These are phyloP conservation scores for Fusarium sp. DNA, from an alignment of 2,329 filamentous ascomycete genomes.

Conservation along the genomic window DNA sequence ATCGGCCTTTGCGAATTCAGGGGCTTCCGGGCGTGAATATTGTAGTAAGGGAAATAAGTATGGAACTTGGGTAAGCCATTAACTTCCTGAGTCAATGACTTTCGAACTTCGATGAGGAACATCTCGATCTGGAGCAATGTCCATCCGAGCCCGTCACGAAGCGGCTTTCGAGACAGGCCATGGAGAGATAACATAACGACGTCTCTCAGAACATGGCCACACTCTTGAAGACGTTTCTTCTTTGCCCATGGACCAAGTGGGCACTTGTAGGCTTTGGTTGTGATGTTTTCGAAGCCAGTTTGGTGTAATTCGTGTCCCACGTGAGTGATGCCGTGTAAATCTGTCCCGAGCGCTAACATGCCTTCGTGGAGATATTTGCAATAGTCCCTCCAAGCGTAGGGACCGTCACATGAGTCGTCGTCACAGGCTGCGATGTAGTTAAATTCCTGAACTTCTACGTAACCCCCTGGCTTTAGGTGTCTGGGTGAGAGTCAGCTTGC, in stretches of 20 bases:
- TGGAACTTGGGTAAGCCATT: constrained; percentile 49
- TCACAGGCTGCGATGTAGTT: constrained; percentile 54
- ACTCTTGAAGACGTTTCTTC: constrained; percentile 53
- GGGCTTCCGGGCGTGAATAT: constrained; percentile 52
- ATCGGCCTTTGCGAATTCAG: background rate
- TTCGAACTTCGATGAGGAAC: constrained; percentile 55
- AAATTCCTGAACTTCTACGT: constrained; percentile 60
- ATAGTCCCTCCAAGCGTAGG: constrained; percentile 60
- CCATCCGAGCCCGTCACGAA: constrained; percentile 53
- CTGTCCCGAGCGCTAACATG: constrained; percentile 52
- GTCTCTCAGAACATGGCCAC: constrained; percentile 57
- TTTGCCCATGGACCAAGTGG: constrained; percentile 61
- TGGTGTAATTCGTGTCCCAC: constrained; percentile 49
- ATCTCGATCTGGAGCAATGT: constrained; percentile 54
- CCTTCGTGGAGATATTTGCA: constrained; percentile 52
- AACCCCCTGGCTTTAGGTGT: constrained; percentile 62
- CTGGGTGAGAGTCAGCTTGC: constrained; percentile 40
- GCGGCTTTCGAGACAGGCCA: constrained; percentile 50
- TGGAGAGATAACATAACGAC: constrained; percentile 53
- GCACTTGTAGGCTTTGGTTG: constrained; percentile 55
- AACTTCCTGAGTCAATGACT: constrained; percentile 48
- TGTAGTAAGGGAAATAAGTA: constrained; percentile 53
- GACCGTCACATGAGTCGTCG: constrained; percentile 54
- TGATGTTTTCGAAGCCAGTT: constrained; percentile 55
- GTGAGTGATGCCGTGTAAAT: constrained; percentile 52